Evolutionary conservation across 2,329 filamentous ascomycete genomes (phyloP), one percentile per base, ranked within the genome.

Genomic region (Claviceps pazoutovae): DNA sequence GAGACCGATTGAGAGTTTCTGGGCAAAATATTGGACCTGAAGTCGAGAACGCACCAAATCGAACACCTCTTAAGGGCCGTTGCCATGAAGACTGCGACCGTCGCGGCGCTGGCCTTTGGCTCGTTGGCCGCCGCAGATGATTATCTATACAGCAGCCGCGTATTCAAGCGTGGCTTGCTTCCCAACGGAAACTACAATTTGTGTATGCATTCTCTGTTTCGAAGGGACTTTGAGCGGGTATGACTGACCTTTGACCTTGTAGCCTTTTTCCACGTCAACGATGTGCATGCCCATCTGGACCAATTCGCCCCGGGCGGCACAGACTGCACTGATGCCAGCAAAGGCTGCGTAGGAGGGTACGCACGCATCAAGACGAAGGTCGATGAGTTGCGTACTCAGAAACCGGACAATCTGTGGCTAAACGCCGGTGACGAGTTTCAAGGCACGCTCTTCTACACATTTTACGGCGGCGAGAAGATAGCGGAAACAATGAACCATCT

Each of bases 361-460:
- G 72, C 81, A 1, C 75, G 81, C 52, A 76, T 84, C 62, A 82
- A 82, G 69, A 72, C 74, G 19, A 72, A 78, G 5, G 67, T 84
- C 39, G 73, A 82, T 50, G 70, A 75, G 58, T 72, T 78, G 26
- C 74, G 79, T 34, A 72, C 75, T 5, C 69, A 71, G 34, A 71
- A 81, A 59, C 73, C 76, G n/a, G 76, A 83, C 60, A 79, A 77
- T 51, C 68, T 84, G 16, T 77, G 79, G 67, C 67, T 84, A 46
- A 82, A 84, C 52, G 78, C 76, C 2, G 82, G 82, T n/a, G 82
- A 84, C 57, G 82, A 84, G 61, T 84, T 84, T 61, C 78, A 84
- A 58, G 81, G 82, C 51, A 84, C 82, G 0, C 70, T 84, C 7
- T 84, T 83, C 68, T 84, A 82, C 66, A 74, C 74, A 4, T 83